Base-by-base conservation (phyloP, 2,329 filamentous ascomycete genomes). In the Mollisia scopiformis region DNA sequence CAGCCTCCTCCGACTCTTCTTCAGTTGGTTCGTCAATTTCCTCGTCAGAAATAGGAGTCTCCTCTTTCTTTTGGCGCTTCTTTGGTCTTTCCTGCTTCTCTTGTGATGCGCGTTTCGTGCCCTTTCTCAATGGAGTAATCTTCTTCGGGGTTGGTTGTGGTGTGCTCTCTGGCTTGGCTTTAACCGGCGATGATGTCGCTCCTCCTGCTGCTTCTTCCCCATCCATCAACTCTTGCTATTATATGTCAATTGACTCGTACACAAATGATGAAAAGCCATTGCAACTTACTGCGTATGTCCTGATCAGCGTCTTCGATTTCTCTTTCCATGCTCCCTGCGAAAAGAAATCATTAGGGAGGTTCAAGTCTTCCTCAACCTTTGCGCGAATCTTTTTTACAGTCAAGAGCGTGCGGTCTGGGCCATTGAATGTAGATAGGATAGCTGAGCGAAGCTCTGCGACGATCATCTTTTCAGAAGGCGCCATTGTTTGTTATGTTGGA, bases 381-480 rank as follows among this genome's bases (percentile, higher is more conserved):
- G 81, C 79, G 58, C 86, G 84, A 57, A 86, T 79, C 53, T 76
- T 78, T 67, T 87, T 87, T 61, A 88, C 84, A 0, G 83, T 83
- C 8, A 86, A 77, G 3, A 76, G 65, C 21, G 82, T 79, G 3
- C 78, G 76, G 5, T 73, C 66, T 2, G 31, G 14, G 23, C 43
- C 43, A 11, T 13, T 79, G 76, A 61, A 63, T 14, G 46, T 33
- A 5, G 7, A 4, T 6, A 19, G 16, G 10, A 43, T 21, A 6
- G n/a, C n/a, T 6, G 39, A 43, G n/a, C 27, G 33, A n/a, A 55
- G 53, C 5, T 30, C 5, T 7, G 16, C 14, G 7, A 41, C 14
- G 16, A 55, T 16, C 8, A 10, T 19, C 13, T 46, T 19, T 16
- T 43, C 19, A n/a, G 37, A 30, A 21, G 37, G 53, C 14, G 53